Evolutionary conservation across 208 protist genomes (phyloP).

Genomic region (Wallacemonas sp.): DNA sequence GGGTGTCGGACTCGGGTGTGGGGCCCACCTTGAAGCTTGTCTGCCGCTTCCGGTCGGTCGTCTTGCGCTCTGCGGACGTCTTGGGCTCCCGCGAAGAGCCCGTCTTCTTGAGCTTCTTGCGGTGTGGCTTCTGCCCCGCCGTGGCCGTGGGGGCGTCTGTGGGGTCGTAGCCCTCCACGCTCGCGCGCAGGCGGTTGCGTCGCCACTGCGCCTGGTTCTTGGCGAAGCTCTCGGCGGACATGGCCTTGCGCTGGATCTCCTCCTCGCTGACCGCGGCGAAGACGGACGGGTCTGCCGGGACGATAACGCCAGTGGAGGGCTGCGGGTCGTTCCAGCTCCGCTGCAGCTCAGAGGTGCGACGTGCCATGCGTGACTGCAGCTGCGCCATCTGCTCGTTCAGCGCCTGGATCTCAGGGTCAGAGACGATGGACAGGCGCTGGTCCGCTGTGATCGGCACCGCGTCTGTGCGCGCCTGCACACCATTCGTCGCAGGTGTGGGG

Average conservation of each 20-base stretch:
- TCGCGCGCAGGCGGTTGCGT: slow-evolving; percentile 11
- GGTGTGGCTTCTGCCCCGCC: neutral
- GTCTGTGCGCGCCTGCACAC: neutral
- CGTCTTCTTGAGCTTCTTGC: neutral
- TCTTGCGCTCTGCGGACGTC: neutral
- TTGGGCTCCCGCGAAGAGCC: neutral
- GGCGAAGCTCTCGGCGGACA: slow-evolving; percentile 54
- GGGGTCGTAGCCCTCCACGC: neutral
- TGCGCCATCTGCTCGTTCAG: slow-evolving; percentile 39
- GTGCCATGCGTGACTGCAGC: slow-evolving; percentile 44
- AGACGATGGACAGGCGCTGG: neutral
- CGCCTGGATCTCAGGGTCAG: slow-evolving; percentile 29
- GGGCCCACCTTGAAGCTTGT: neutral
- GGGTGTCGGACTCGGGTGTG: neutral
- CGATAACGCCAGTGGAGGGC: slow-evolving; percentile 16
- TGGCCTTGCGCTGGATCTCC: slow-evolving; percentile 58
- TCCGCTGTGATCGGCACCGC: neutral
- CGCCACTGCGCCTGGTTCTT: slow-evolving; percentile 25
- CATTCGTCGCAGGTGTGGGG: neutral
- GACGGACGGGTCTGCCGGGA: slow-evolving; percentile 52
- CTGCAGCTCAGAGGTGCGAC: slow-evolving; percentile 22
- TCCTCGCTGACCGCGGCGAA: slow-evolving; percentile 47
- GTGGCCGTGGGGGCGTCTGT: neutral
- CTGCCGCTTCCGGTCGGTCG: neutral
- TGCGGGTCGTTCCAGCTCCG: slow-evolving; percentile 18